Conservation (phyloP, 2,329 filamentous ascomycete species). For the Rhinocladiella similis region DNA sequence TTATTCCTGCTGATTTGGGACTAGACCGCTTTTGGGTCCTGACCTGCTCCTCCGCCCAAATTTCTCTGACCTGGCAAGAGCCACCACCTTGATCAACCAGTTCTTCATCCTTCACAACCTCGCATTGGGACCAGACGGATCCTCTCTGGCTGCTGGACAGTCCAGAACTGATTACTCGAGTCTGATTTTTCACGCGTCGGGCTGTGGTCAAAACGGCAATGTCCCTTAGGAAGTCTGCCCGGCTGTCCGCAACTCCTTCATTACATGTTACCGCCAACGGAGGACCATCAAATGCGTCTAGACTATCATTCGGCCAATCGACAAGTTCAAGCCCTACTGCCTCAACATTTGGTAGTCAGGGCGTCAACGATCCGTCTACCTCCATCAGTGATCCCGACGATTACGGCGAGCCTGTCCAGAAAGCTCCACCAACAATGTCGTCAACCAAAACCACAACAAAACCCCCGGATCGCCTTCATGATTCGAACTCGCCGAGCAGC, state of each 20-base stretch:
- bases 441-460: conserved; percentile 16
- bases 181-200: background rate
- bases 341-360: conserved; percentile 8
- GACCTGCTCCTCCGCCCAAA: too few species aligned
- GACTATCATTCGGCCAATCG: background rate
- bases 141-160: background rate
- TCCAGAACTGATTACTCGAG: background rate
- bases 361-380: conserved; percentile 5
- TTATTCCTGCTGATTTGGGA: too few species aligned
- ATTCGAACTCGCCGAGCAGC: background rate
- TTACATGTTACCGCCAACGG: background rate
- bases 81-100: background rate
- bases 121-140: background rate
- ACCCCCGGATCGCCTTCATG: background rate
- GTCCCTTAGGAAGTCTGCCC: conserved; percentile 8
- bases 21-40: background rate
- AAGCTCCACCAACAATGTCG: conserved; percentile 7
- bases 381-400: conserved; percentile 19
- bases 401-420: conserved; percentile 8
- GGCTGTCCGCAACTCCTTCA: conserved; percentile 17
- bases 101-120: background rate
- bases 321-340: conserved; percentile 9
- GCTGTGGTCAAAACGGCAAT: conserved; percentile 13
- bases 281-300: conserved; percentile 5
- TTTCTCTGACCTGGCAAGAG: background rate